Base-by-base conservation (phyloP, 2,329 filamentous ascomycete species). In the Beauveria sp. region DNA sequence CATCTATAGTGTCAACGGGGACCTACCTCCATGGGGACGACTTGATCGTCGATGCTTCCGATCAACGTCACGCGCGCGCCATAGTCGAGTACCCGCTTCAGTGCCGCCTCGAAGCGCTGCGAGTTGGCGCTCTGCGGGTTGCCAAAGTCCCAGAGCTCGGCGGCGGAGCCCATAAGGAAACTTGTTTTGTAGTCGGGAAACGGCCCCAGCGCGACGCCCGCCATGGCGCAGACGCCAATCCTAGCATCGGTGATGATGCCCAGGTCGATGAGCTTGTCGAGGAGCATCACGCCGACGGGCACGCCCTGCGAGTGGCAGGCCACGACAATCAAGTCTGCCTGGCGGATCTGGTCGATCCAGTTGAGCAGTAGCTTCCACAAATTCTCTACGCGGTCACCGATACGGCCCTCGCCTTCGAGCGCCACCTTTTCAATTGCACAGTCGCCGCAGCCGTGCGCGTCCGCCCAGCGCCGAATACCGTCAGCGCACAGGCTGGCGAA, bases 241-340 rank as follows among this genome's bases (percentile, higher is more conserved):
- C 86, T 87, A 6, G 89, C 83, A 46, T 84, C 83, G 16, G 85
- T 87, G 34, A 97, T 83, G 66, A 94, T 90, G 2, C 92, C 92
- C 62, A 97, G 86, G 58, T 94, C 89, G 59, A 99, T 92, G 47
- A 99, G 80, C 73, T 96, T 97, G 5, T 92, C 91, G 5, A 97
- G 81, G 3, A 99, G 80, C 86, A 97, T 97, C 63, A 96, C 83
- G 6, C 90, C 88, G 0, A 99, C 94, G 0, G 94, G 94, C 0
- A 97, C 94, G 24, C 94, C 94, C 73, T 99, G 94, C 3, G 91
- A 96, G 72, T 99, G 94, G 63, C 92, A 96, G 3, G 91, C 91
- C n/a, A 99, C 78, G 44, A 99, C 75, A 47, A 99, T 87, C 63
- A 97, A 87, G 73, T 99, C 94, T 0, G 94, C 92, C 58, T 83